Conservation (phyloP, 2,329 filamentous ascomycete genomes). For the Tolypocladium tundrense region DNA sequence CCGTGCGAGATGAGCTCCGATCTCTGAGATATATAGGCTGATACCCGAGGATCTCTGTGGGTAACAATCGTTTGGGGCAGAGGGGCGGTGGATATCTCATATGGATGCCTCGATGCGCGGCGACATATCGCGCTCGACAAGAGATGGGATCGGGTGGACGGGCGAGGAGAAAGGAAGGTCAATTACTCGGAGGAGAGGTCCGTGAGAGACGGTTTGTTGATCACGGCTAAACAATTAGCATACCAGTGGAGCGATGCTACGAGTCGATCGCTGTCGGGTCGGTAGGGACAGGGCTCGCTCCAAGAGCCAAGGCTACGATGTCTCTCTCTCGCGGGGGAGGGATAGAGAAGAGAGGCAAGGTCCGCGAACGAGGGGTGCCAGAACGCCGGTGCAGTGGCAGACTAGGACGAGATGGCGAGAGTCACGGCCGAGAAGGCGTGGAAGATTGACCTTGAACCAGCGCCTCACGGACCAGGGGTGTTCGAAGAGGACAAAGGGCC, state of each 20-base stretch:
- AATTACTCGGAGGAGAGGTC: background rate
- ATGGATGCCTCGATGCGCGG: background rate
- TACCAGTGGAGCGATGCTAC: background rate
- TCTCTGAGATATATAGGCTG: background rate
- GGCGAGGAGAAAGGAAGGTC: background rate
- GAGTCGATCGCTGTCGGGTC: background rate
- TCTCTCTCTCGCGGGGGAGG: background rate
- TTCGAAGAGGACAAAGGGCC: background rate
- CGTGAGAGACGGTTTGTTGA: background rate
- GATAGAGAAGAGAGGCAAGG: background rate
- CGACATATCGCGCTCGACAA: background rate
- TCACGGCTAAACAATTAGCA: background rate
- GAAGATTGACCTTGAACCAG: background rate
- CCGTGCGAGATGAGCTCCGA: background rate
- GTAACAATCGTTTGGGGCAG: background rate
- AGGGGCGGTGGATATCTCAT: background rate
- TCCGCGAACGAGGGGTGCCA: background rate
- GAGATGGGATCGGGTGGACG: background rate
- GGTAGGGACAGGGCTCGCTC: background rate
- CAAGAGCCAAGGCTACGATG: background rate
- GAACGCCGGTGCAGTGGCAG: background rate
- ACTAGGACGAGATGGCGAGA: background rate
- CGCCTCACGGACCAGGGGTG: background rate
- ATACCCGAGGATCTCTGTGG: background rate
- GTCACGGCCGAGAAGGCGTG: background rate